Evolutionary conservation across 1,284 basidiomycete species (phyloP).

Genomic region (Schizophyllum commune): DNA sequence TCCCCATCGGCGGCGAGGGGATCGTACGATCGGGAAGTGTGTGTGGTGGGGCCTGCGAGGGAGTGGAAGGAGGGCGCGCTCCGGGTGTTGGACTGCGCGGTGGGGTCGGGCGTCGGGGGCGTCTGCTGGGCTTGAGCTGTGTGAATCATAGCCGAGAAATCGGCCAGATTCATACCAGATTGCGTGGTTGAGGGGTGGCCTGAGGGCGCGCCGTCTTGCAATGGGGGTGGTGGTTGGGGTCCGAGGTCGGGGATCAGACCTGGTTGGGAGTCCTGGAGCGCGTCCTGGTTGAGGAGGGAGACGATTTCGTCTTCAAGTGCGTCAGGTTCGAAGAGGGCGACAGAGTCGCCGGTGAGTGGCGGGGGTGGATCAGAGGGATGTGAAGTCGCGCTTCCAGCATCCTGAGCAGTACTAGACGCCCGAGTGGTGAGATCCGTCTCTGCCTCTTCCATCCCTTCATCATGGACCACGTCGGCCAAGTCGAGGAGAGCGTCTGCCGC

Average conservation of each 20-base stretch:
- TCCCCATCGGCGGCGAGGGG: background rate
- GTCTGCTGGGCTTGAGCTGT: slow-evolving; percentile 30
- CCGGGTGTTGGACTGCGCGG: slow-evolving; percentile 49
- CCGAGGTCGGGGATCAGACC: background rate
- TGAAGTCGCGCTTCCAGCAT: slow-evolving; percentile 24
- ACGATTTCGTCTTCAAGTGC: slow-evolving; percentile 70
- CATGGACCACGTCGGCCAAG: slow-evolving; percentile 74
- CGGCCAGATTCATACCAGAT: slow-evolving; percentile 36
- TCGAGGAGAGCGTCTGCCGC: slow-evolving; percentile 51
- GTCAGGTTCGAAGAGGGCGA: slow-evolving; percentile 50
- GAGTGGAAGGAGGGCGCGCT: slow-evolving; percentile 70
- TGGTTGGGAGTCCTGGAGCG: slow-evolving; percentile 22
- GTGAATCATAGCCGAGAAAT: slow-evolving; percentile 14
- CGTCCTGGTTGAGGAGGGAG: slow-evolving; percentile 60
- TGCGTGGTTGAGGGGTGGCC: slow-evolving; percentile 39
- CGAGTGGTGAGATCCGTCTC: background rate
- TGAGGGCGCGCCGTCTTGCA: slow-evolving; percentile 44
- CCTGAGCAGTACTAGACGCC: slow-evolving; percentile 4
- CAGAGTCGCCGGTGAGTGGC: slow-evolving; percentile 24
- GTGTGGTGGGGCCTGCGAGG: slow-evolving; percentile 35
- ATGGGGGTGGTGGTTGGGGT: background rate
- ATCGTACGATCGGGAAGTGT: background rate
- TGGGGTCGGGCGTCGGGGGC: slow-evolving; percentile 31
- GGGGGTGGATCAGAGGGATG: slow-evolving; percentile 23
- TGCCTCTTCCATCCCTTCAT: slow-evolving; percentile 46